Evolutionary conservation across 176 grass and related monocot species (phyloP).

Genomic region (Calamus simplicifolius): DNA sequence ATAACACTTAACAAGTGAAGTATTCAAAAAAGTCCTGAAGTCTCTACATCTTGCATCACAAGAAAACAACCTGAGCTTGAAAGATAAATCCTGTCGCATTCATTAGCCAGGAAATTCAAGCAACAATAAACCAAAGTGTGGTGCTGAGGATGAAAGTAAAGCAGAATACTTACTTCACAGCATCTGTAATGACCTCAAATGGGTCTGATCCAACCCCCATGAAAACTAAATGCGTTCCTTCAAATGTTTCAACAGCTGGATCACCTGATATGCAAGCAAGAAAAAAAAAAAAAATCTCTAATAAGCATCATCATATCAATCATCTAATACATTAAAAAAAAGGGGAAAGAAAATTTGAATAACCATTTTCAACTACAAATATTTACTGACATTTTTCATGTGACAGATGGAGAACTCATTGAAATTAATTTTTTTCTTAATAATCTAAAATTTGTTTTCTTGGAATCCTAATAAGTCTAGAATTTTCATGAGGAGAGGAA

Average conservation of each 20-base stretch:
- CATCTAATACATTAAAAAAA: slow-evolving; percentile 4
- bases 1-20: too few species aligned
- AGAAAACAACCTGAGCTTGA: too few species aligned
- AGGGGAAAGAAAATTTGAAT: not conserved
- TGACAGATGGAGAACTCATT: too few species aligned
- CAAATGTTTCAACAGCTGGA: slow-evolving; percentile 54
- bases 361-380: too few species aligned
- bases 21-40: too few species aligned
- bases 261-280: slow-evolving; percentile 34
- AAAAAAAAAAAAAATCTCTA: not conserved
- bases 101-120: not conserved
- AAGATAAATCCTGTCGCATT: too few species aligned
- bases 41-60: too few species aligned
- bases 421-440: too few species aligned
- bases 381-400: too few species aligned
- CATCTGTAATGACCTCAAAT: slow-evolving; percentile 61
- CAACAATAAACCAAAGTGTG: not conserved
- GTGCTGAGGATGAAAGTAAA: not conserved
- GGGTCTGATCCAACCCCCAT: slow-evolving; percentile 57
- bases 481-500: too few species aligned
- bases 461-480: too few species aligned
- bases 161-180: slow-evolving; percentile 51
- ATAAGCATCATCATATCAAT: not conserved
- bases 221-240: slow-evolving; percentile 71
- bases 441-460: too few species aligned